Conservation (phyloP, 495 filamentous ascomycete species). For the Hypoxylon crocopeplum region DNA sequence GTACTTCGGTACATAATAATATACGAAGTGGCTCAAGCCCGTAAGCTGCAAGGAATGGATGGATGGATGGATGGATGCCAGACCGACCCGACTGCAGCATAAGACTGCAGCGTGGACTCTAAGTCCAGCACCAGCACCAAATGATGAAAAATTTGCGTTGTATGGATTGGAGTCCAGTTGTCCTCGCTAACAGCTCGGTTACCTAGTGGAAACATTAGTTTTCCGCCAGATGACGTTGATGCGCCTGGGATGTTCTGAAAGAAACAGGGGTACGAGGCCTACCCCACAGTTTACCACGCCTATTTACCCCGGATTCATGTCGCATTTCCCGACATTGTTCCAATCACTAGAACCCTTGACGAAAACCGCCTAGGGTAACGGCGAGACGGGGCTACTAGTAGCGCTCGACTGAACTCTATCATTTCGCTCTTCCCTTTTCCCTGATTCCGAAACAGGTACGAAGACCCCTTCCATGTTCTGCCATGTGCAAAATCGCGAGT, state of each 20-base stretch:
- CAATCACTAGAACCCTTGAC: constrained; percentile 23
- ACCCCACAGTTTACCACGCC: constrained; percentile 18
- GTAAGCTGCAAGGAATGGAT: not conserved
- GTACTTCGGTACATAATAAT: too few species aligned
- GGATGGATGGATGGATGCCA: not conserved
- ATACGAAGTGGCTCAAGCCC: too few species aligned
- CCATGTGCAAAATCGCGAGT: too few species aligned
- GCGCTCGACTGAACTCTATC: too few species aligned
- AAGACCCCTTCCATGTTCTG: too few species aligned
- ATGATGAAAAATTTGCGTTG: too few species aligned
- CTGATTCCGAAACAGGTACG: not conserved
- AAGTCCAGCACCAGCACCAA: too few species aligned
- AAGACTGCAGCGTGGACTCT: too few species aligned
- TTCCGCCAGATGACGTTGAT: constrained; percentile 32
- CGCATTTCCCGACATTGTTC: constrained; percentile 25
- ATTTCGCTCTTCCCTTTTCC: not conserved
- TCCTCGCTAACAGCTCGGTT: constrained; percentile 11
- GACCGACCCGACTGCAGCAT: too few species aligned
- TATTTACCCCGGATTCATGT: constrained; percentile 33
- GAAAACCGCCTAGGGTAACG: not conserved
- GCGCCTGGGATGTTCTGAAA: constrained; percentile 1
- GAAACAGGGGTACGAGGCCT: constrained; percentile 4
- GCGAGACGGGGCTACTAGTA: too few species aligned
- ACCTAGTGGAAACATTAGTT: not conserved
- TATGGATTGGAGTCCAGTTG: constrained; percentile 16